Conservation (phyloP, 257 asterid genomes). For the Knoxia roxburghii region DNA sequence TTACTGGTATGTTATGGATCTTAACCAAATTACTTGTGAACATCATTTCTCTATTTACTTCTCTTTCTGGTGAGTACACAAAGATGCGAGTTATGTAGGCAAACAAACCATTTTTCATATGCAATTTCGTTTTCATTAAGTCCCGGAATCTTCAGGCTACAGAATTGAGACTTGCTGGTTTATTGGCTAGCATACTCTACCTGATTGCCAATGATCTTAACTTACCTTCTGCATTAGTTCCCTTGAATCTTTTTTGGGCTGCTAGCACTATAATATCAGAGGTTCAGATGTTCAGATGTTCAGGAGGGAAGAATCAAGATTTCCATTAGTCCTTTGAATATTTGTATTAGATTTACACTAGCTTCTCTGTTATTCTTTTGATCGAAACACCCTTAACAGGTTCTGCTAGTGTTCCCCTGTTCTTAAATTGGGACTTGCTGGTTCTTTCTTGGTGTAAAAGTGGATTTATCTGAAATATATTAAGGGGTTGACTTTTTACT, state of each 20-base stretch:
- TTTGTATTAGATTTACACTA: not conserved
- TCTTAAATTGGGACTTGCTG: not conserved
- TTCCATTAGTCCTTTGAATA: not conserved
- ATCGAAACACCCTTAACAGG: not conserved
- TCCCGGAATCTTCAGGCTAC: not conserved
- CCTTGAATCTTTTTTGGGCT: not conserved
- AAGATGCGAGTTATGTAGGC: not conserved
- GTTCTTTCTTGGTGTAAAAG: not conserved
- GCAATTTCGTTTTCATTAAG: not conserved
- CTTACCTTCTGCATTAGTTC: not conserved
- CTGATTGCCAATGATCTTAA: not conserved
- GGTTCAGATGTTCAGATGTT: too few relatives aligned
- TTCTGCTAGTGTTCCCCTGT: slow-evolving; percentile 2
- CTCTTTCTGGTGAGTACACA: not conserved
- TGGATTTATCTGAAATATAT: not conserved
- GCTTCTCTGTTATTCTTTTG: not conserved
- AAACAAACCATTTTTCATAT: not conserved
- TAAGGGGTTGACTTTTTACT: not conserved
- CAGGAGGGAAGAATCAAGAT: too few relatives aligned
- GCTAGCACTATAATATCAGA: not conserved
- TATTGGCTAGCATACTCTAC: not conserved
- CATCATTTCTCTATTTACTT: not conserved
- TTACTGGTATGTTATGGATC: slow-evolving; percentile 56
- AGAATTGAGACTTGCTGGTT: not conserved
- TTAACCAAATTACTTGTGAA: not conserved